Base-by-base conservation (phyloP, 2,329 filamentous ascomycete species). In the Trichoderma guizhouense region DNA sequence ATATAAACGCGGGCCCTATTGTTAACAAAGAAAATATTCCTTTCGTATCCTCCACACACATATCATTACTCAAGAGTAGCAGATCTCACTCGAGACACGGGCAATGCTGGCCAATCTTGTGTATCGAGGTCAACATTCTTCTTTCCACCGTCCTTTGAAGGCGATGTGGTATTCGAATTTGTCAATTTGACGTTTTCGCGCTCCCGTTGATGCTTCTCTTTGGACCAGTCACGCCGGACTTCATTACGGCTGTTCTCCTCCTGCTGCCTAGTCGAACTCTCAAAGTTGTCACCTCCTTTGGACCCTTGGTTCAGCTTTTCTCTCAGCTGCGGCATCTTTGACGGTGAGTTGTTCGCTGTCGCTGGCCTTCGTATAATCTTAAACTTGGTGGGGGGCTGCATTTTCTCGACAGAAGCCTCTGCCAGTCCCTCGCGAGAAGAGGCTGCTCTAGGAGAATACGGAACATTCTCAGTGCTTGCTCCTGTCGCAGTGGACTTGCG, bases 41-140 rank as follows among this genome's bases (percentile, higher is more conserved):
- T 9, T 21, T 47, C 8, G 5, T 53, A 7, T 28, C 21, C 39
- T 28, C 26, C 6, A 30, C 12, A 57, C 5, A 55, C 7, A n/a
- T 21, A 28, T 9, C 12, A 5, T 47, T 47, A 70, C 32, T 76
- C 74, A 15, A 53, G 61, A 5, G 77, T 71, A 28, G 71, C 28
- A 39, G 71, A 77, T 9, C 76, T 74, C n/a, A 77, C 76, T 18
- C 76, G 76, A 61, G 77, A 75, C 43, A 69, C 72, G 30, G 76
- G 75, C 47, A 79, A 69, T 7, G 73, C 77, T 24, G 77, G 77
- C 76, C 77, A 80, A 15, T 79, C 75, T 1, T 78, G 74, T 9
- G 70, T 74, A 66, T 70, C 72, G 39, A 73, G 68, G 28, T 24
- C 14, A 14, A 6, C 53, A 39, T 71, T 34, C 55, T 15, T 62